Evolutionary conservation across 768 basidiomycete species (phyloP).

Genomic region (Suillus americanus): DNA sequence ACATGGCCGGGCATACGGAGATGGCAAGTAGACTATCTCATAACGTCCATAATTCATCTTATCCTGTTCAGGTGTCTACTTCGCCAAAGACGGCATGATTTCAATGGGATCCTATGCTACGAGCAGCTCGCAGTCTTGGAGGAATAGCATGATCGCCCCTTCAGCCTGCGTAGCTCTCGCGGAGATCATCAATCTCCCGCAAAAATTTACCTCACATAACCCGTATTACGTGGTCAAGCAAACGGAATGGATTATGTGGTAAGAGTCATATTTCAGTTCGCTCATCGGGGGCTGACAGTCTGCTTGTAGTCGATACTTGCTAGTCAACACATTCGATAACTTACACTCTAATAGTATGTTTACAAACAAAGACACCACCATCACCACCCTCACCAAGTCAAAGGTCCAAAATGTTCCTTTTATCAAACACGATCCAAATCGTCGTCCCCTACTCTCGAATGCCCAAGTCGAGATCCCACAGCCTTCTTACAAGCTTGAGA

Average conservation of each 20-base stretch:
- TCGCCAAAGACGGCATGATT: constrained; percentile 54
- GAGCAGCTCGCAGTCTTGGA: constrained; percentile 40
- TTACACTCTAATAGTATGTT: not conserved
- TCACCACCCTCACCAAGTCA: not conserved
- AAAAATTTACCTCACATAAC: constrained; percentile 48
- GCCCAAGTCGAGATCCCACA: constrained; percentile 53
- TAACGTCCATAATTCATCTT: not conserved
- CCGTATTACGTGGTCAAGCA: constrained; percentile 63
- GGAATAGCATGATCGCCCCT: constrained; percentile 48
- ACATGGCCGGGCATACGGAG: constrained; percentile 62
- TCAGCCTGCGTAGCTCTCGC: constrained; percentile 56
- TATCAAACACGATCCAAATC: constrained; percentile 47
- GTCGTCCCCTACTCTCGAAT: not conserved
- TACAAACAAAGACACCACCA: not conserved
- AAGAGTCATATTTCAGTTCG: constrained; percentile 15
- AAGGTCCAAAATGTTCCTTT: constrained; percentile 30
- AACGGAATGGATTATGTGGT: constrained; percentile 74
- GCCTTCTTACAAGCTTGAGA: constrained; percentile 53
- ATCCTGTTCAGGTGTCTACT: constrained; percentile 55
- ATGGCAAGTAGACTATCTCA: constrained; percentile 42
- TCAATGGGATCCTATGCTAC: constrained; percentile 48
- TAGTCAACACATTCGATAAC: constrained; percentile 38
- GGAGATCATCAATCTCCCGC: constrained; percentile 64
- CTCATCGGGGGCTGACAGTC: not conserved
- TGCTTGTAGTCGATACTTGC: constrained; percentile 54